Base-by-base conservation (phyloP, 2,329 filamentous ascomycete species). In the Capronia coronata region DNA sequence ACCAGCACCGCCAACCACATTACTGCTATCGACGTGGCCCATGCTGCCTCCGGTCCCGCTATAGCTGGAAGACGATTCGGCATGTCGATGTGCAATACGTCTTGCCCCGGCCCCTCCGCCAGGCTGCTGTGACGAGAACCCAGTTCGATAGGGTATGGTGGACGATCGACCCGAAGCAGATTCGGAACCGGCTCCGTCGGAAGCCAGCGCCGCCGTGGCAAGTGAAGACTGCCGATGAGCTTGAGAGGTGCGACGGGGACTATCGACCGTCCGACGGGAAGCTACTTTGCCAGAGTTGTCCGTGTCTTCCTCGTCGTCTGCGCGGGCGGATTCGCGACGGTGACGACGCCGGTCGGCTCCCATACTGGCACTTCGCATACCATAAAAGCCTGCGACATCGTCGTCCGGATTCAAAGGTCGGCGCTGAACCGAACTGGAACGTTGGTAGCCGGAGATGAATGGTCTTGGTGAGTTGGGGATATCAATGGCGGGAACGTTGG, bases 391-490 rank as follows among this genome's bases (percentile, higher is more conserved):
- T 29, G 67, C 68, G 14, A 71, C 66, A 42, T 74, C 71, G 25
- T 67, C 63, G 4, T 67, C 62, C 13, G 64, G 52, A 2, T 61
- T 59, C 14, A 62, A 43, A 6, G 53, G 60, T 27, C 64, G 63
- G 35, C 66, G 63, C 43, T 71, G 68, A 30, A 69, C 69, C 38
- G 71, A 73, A 56, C 69, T 73, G 25, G 71, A 70, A 40, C 71
- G 67, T 29, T 70, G 68, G 46, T 69, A 73, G 23, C 59, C 59
- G 5, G 68, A 63, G 34, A 65, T 60, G 39, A 69, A 71, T 1
- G 65, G 61, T n/a, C 65, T 65, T 1, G 71, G 71, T 18, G 71
- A 74, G 9, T 64, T 73, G 3, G 73, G 73, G 16, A 75, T 75
- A 43, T 73, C 69, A 41, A 75, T 75, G 2, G 72, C 71, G 38